phyloP scores from a whole-genome alignment of 768 basidiomycete species.

The Asterophora lycoperdoides region DNA sequence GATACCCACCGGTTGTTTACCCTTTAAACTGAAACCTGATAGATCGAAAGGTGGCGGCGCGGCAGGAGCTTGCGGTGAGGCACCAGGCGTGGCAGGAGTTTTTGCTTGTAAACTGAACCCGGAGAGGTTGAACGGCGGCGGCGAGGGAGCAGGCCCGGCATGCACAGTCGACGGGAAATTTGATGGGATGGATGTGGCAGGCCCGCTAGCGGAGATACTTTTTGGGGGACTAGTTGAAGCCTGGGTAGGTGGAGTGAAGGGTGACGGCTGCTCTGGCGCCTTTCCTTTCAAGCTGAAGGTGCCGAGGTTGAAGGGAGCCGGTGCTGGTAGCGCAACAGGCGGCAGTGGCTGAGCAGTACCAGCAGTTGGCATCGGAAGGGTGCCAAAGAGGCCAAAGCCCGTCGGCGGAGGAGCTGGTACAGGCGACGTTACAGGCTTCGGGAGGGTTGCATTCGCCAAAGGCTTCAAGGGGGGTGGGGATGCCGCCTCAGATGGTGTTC shows the following conservation, averaged over 20 bases:
- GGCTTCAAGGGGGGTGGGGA: background rate
- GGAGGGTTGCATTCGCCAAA: background rate
- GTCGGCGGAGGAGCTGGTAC: background rate
- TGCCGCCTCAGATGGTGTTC: background rate
- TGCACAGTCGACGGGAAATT: background rate
- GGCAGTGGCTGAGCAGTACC: background rate
- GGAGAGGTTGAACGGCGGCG: slow-evolving; percentile 16
- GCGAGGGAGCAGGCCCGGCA: slow-evolving; percentile 10
- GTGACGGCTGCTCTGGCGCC: background rate
- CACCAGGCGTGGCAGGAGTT: slow-evolving; percentile 7
- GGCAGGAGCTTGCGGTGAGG: slow-evolving; percentile 8
- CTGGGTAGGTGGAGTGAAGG: background rate
- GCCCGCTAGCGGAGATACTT: too few relatives aligned
- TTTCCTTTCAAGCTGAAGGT: slow-evolving; percentile 5
- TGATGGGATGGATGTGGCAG: background rate
- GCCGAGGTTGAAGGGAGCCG: slow-evolving; percentile 2
- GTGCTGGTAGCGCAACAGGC: background rate
- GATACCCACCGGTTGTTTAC: background rate
- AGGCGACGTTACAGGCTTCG: background rate
- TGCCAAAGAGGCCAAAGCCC: background rate
- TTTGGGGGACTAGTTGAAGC: too few relatives aligned
- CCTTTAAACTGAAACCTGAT: background rate
- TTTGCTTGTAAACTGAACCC: slow-evolving; percentile 11
- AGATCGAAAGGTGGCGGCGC: slow-evolving; percentile 14
- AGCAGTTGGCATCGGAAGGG: background rate